phyloP scores from a whole-genome alignment of 257 asterid species.

The Voacanga thouarsii region DNA sequence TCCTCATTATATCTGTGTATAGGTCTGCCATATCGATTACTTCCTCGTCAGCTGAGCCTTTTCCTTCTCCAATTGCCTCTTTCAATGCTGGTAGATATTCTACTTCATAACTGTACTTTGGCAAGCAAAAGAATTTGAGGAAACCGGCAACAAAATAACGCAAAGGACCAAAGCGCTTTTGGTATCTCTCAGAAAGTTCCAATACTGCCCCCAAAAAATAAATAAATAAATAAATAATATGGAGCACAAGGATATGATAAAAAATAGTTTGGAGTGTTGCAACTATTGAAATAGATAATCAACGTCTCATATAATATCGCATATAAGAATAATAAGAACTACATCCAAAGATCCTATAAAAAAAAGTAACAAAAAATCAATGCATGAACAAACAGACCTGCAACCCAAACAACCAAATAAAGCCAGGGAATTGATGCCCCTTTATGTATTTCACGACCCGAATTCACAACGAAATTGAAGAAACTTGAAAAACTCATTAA shows the following conservation, averaged over 20 bases:
- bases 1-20: conserved; percentile 85
- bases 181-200: conserved; percentile 94
- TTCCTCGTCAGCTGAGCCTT: conserved; percentile 41
- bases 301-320: background rate
- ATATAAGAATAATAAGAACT: background rate
- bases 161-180: conserved; percentile 89
- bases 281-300: background rate
- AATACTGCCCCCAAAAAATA: conserved; percentile 48
- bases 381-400: background rate
- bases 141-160: conserved; percentile 96
- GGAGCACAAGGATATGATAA: background rate
- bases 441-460: background rate
- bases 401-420: background rate
- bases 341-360: background rate
- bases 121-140: conserved; percentile 89
- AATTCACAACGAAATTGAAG: background rate
- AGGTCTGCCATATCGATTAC: conserved; percentile 82
- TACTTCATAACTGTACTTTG: conserved; percentile 84
- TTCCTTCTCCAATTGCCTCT: conserved; percentile 49
- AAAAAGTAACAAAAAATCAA: background rate
- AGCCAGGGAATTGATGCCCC: background rate
- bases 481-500: background rate
- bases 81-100: conserved; percentile 78
- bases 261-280: background rate
- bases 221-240: background rate